These are phyloP conservation scores for Lasiosphaeria ovina DNA, from an alignment of 495 filamentous ascomycete genomes.

Conservation along the genomic window DNA sequence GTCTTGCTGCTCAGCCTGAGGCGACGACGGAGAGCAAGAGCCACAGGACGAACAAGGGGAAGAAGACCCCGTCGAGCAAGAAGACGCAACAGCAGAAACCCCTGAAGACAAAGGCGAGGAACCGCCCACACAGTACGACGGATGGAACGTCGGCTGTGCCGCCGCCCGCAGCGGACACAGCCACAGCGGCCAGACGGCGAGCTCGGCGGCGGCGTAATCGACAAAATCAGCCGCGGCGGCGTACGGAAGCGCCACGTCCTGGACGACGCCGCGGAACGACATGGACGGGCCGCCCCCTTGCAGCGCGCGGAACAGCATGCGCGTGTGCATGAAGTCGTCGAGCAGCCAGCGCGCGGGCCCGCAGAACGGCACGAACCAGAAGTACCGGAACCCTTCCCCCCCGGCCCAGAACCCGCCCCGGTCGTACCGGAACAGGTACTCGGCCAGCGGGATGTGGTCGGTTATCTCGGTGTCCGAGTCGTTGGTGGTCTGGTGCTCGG, in stretches of 20 bases:
- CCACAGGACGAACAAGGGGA: too few species aligned
- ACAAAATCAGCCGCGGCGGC: constrained; percentile 40
- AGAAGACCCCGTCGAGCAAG: too few species aligned
- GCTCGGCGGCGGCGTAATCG: constrained; percentile 37
- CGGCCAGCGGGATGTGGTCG: constrained; percentile 43
- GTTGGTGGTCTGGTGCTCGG: too few species aligned
- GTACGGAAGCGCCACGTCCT: constrained; percentile 54
- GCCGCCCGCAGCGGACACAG: constrained; percentile 50
- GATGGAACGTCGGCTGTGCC: constrained; percentile 28
- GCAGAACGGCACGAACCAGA: constrained; percentile 51
- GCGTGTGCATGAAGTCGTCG: constrained; percentile 56
- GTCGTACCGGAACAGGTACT: constrained; percentile 64
- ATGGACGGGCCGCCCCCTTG: constrained; percentile 44
- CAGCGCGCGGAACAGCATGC: constrained; percentile 56
- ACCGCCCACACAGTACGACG: neutral
- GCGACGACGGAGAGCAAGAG: too few species aligned
- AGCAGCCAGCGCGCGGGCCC: constrained; percentile 47
- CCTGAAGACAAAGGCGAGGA: too few species aligned
- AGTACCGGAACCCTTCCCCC: constrained; percentile 50
- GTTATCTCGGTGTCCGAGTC: neutral
- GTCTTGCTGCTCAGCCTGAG: neutral
- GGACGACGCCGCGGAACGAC: constrained; percentile 47
- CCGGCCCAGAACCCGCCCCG: constrained; percentile 61
- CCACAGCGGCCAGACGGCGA: constrained; percentile 55
- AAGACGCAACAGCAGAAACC: too few species aligned